Percentiles rank a stretch among this genome's conserved stretches.
Evolutionary conservation across 208 protist genomes (phyloP).

Genomic region (Acanthamoeba healyi): DNA sequence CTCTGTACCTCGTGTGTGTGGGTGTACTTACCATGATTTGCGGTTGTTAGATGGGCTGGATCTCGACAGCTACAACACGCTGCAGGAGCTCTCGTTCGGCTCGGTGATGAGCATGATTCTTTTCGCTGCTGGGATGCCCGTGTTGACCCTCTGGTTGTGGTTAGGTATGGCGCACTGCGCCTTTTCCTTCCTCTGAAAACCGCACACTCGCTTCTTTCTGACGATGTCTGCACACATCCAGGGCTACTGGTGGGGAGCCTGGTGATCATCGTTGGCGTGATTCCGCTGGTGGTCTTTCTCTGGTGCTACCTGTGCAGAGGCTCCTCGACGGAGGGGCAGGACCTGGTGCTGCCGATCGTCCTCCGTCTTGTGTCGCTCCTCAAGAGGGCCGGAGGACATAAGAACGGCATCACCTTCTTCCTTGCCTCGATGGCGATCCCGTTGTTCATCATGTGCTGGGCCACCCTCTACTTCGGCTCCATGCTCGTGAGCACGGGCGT

Average conservation of each 20-base stretch:
- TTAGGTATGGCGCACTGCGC: neutral
- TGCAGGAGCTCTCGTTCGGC: neutral
- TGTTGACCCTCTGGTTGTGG: neutral
- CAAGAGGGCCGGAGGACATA: slow-evolving; percentile 4
- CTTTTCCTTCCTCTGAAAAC: neutral
- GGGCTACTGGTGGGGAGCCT: slow-evolving; percentile 14
- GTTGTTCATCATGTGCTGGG: neutral
- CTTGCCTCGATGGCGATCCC: neutral
- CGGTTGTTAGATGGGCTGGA: neutral
- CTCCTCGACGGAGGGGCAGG: neutral
- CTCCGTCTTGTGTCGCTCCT: slow-evolving; percentile 28
- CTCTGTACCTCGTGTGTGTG: too few relatives aligned
- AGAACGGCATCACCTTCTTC: neutral
- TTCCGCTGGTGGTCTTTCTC: neutral
- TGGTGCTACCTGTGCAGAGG: neutral
- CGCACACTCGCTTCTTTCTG: neutral
- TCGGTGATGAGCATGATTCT: slow-evolving; percentile 2
- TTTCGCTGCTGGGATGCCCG: neutral
- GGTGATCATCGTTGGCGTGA: neutral
- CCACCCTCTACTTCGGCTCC: slow-evolving; percentile 2
- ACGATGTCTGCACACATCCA: neutral
- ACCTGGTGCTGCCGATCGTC: neutral
- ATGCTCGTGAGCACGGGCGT: neutral
- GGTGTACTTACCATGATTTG: too few relatives aligned
- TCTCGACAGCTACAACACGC: slow-evolving; percentile 21